Percentiles rank a stretch among this genome's conserved stretches.
phyloP scores from a whole-genome alignment of 257 asterid genomes.

The Schizonepeta tenuifolia region DNA sequence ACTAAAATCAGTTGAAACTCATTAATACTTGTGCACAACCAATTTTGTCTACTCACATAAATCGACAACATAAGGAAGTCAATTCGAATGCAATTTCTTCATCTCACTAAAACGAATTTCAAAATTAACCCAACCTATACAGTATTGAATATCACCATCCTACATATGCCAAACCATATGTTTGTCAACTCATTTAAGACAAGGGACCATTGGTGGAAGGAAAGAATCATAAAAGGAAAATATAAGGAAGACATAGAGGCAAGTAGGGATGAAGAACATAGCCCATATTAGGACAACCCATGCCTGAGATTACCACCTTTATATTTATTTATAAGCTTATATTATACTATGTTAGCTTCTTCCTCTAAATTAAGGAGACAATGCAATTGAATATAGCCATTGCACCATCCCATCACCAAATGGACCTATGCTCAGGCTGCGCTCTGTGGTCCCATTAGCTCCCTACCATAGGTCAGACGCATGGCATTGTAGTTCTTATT shows the following conservation, averaged over 20 bases:
- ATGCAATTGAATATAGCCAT: constrained; percentile 8
- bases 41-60: background rate
- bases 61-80: background rate
- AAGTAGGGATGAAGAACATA: constrained; percentile 36
- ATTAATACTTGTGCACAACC: background rate
- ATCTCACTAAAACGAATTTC: background rate
- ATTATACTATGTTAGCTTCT: constrained; percentile 26
- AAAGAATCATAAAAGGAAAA: background rate
- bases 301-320: constrained; percentile 30
- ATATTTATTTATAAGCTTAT: constrained; percentile 12
- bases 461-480: background rate
- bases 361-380: constrained; percentile 25
- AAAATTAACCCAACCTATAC: background rate
- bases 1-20: background rate
- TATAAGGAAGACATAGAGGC: constrained; percentile 28
- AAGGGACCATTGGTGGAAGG: background rate
- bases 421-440: background rate
- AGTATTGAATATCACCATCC: background rate
- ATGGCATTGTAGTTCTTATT: too few relatives aligned
- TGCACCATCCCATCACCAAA: constrained; percentile 7
- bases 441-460: constrained; percentile 14
- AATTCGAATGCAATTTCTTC: background rate
- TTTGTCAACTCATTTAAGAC: constrained; percentile 18
- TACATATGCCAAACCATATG: background rate
- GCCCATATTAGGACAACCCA: constrained; percentile 38